Evolutionary conservation across 495 filamentous ascomycete species (phyloP).

Genomic region (Acidomyces sp.): DNA sequence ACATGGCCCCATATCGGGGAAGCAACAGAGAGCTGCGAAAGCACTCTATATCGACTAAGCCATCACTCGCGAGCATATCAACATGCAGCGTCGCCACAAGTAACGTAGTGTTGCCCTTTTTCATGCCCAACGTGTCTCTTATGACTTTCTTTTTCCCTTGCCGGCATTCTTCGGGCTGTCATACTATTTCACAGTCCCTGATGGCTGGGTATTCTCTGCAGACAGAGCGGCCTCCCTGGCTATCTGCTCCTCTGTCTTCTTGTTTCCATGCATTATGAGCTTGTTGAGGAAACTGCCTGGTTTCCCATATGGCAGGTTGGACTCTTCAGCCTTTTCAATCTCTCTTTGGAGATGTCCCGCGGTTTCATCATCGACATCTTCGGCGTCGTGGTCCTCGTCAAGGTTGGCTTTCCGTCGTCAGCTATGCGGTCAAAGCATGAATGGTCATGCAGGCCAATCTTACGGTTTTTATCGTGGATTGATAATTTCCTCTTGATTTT

Average conservation of each 20-base stretch:
- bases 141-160: no score
- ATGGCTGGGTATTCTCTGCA: no score
- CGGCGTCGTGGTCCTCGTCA: slow-evolving; percentile 8
- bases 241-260: slow-evolving; percentile 16
- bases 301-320: slow-evolving; percentile 6
- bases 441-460: neutral
- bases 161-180: no score
- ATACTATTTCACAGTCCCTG: no score
- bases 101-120: no score
- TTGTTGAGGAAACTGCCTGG: slow-evolving; percentile 14
- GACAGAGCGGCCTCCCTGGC: neutral
- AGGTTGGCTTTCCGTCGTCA: slow-evolving; percentile 10
- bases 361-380: slow-evolving; percentile 19
- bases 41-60: no score
- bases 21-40: no score
- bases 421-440: neutral
- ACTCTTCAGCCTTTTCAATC: slow-evolving; percentile 13
- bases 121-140: no score
- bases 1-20: no score
- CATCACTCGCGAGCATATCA: no score
- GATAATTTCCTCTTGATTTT: slow-evolving; percentile 17
- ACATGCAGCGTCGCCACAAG: no score
- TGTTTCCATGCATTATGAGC: slow-evolving; percentile 19
- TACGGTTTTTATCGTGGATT: slow-evolving; percentile 16
- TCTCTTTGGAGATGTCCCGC: slow-evolving; percentile 9